phyloP scores from a whole-genome alignment of 2,329 filamentous ascomycete species.

The Tolypocladium tundrense region DNA sequence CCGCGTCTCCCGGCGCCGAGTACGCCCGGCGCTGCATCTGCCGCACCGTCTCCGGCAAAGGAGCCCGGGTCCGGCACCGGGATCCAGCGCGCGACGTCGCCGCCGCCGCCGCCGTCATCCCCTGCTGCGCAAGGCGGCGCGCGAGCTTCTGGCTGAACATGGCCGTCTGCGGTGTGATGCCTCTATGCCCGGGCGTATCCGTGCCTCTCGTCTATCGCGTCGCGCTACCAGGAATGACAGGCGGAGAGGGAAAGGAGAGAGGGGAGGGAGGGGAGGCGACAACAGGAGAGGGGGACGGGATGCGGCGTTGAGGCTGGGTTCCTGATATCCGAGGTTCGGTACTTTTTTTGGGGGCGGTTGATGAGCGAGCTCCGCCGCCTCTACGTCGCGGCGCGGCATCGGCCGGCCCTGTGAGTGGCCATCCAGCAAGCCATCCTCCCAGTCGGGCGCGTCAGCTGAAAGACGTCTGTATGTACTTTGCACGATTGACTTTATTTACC shows the following conservation, averaged over 20 bases:
- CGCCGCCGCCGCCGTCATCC: background rate
- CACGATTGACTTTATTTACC: no score
- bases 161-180: background rate
- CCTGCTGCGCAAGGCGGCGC: slow-evolving; percentile 13
- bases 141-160: slow-evolving; percentile 14
- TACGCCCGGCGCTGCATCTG: slow-evolving; percentile 1
- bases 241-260: background rate
- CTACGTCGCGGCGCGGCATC: background rate
- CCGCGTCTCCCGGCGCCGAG: background rate
- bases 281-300: background rate
- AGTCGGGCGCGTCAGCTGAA: background rate
- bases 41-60: background rate
- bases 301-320: background rate
- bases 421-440: background rate
- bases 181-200: background rate
- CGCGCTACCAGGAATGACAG: background rate
- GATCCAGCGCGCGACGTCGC: background rate
- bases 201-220: background rate
- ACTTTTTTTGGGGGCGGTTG: background rate
- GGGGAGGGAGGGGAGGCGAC: background rate
- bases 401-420: background rate
- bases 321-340: slow-evolving; percentile 1
- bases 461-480: no score
- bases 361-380: background rate
- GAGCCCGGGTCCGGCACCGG: background rate